Evolutionary conservation across 345 rosid species (phyloP).

Genomic region (Xanthoceras sorbifolium): DNA sequence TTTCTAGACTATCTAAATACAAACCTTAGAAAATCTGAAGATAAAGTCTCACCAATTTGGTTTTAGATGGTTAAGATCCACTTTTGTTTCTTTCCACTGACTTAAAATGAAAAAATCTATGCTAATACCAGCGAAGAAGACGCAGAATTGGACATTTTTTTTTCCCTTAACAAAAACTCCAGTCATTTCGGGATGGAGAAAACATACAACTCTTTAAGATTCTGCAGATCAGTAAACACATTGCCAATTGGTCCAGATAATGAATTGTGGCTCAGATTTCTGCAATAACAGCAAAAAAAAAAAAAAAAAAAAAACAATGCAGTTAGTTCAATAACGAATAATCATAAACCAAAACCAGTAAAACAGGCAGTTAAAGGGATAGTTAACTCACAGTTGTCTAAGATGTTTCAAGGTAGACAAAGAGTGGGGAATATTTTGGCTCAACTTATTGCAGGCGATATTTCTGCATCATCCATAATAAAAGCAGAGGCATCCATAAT

Average conservation of each 20-base stretch:
- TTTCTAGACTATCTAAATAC: not conserved
- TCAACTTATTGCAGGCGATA: slow-evolving; percentile 72
- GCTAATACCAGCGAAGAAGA: not conserved
- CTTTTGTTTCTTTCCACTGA: not conserved
- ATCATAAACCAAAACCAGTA: slow-evolving; percentile 2
- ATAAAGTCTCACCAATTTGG: not conserved
- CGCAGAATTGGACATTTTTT: slow-evolving; percentile 8
- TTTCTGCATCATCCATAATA: slow-evolving; percentile 48
- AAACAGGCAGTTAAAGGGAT: slow-evolving; percentile 6
- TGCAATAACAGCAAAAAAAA: slow-evolving; percentile 38
- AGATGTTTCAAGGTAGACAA: slow-evolving; percentile 58
- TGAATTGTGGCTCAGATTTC: slow-evolving; percentile 85
- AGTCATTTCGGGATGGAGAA: slow-evolving; percentile 14
- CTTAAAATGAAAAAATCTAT: not conserved
- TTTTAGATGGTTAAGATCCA: not conserved
- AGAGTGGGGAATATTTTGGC: slow-evolving; percentile 64
- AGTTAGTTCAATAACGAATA: slow-evolving; percentile 10
- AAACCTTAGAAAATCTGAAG: not conserved
- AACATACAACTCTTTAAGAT: slow-evolving; percentile 75
- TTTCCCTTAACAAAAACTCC: not conserved
- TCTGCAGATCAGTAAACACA: slow-evolving; percentile 66
- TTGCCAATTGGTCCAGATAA: slow-evolving; percentile 84
- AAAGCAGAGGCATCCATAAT: slow-evolving; percentile 1
- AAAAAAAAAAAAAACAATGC: slow-evolving; percentile 6
- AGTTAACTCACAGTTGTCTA: slow-evolving; percentile 60